phyloP scores from a whole-genome alignment of 1,284 basidiomycete species.

The Omphalotus olearius region DNA sequence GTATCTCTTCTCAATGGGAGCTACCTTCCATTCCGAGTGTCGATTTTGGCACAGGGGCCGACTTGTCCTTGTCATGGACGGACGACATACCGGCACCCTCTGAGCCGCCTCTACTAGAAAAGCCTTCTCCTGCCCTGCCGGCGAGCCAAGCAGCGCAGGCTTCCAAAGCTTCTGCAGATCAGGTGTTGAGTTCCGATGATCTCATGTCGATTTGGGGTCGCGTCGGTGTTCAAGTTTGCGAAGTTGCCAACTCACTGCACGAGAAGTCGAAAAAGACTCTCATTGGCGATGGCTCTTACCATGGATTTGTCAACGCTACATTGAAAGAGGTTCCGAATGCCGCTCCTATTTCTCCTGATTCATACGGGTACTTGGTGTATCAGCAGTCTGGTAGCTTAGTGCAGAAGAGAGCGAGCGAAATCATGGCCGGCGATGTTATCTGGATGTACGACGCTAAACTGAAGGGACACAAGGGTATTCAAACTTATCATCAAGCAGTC shows the following conservation, averaged over 20 bases:
- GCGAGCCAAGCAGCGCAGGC: constrained; percentile 4
- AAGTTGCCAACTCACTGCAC: constrained; percentile 61
- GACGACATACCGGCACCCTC: constrained; percentile 41
- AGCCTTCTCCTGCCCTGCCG: constrained; percentile 14
- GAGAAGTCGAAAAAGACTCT: constrained; percentile 74
- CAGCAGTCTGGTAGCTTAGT: constrained; percentile 65
- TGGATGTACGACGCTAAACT: constrained; percentile 75
- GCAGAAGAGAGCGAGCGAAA: constrained; percentile 71
- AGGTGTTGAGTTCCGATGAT: constrained; percentile 50
- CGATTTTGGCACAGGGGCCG: constrained; percentile 19
- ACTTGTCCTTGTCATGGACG: constrained; percentile 40
- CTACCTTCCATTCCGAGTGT: constrained; percentile 38
- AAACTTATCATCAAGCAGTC: constrained; percentile 63
- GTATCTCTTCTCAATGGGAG: constrained; percentile 49
- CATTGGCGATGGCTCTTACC: constrained; percentile 80
- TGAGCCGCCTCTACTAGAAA: constrained; percentile 11
- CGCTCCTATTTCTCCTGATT: constrained; percentile 27
- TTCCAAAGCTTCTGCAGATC: constrained; percentile 21
- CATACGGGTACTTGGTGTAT: constrained; percentile 75
- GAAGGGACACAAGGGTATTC: constrained; percentile 84
- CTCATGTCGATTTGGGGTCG: constrained; percentile 67
- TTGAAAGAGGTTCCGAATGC: constrained; percentile 59
- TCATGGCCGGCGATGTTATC: constrained; percentile 83
- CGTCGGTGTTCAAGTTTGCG: constrained; percentile 72
- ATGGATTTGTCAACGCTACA: constrained; percentile 70